These are phyloP conservation scores for Colletotrichum godetiae DNA, from an alignment of 2,329 filamentous ascomycete genomes.

Conservation along the genomic window DNA sequence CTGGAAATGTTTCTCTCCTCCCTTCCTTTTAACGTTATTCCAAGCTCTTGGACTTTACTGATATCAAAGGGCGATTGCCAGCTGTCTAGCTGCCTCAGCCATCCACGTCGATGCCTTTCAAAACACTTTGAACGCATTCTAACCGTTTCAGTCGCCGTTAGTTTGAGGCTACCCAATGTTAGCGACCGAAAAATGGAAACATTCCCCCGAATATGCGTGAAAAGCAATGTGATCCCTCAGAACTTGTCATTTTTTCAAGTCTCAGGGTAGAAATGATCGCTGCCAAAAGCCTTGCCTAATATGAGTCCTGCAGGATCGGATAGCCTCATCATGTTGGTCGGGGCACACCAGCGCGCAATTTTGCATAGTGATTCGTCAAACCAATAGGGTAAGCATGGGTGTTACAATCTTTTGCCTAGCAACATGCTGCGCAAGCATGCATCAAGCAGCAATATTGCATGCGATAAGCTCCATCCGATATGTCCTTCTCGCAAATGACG, in stretches of 20 bases:
- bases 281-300: neutral
- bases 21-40: too few species aligned
- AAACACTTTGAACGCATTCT: too few species aligned
- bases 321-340: neutral
- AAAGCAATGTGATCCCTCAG: neutral
- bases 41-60: too few species aligned
- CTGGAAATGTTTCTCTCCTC: too few species aligned
- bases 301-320: neutral
- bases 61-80: too few species aligned
- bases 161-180: neutral
- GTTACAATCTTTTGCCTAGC: neutral
- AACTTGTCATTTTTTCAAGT: neutral
- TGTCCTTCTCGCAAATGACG: neutral
- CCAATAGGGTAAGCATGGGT: neutral
- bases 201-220: neutral
- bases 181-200: too few species aligned
- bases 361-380: neutral
- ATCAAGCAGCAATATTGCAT: neutral
- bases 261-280: neutral
- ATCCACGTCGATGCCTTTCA: too few species aligned
- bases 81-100: too few species aligned
- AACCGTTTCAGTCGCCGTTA: too few species aligned
- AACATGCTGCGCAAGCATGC: neutral
- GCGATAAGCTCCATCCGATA: neutral
- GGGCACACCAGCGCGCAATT: neutral